Conservation (phyloP, 129 eudicot species). For the Lonicera japonica region DNA sequence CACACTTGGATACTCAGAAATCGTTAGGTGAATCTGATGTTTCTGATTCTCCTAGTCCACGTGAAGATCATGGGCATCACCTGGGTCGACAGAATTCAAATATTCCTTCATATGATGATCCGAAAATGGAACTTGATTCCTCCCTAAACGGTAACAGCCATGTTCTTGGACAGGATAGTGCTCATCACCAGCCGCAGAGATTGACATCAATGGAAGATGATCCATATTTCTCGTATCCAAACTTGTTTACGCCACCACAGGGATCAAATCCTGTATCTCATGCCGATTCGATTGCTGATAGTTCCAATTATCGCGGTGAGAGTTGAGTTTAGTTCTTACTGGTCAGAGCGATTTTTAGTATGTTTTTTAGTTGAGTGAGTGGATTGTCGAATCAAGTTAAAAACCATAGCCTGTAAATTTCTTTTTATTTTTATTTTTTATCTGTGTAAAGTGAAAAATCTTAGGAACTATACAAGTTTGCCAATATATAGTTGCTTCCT, state of each 20-base stretch:
- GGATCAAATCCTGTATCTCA: slow-evolving; percentile 32
- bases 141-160: neutral
- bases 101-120: slow-evolving; percentile 20
- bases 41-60: slow-evolving; percentile 21
- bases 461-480: too few species aligned
- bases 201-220: slow-evolving; percentile 78
- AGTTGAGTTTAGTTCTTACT: slow-evolving; percentile 21
- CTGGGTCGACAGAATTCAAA: neutral
- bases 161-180: slow-evolving; percentile 12
- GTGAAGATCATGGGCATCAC: slow-evolving; percentile 1
- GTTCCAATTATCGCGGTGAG: slow-evolving; percentile 16
- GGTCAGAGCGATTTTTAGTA: neutral
- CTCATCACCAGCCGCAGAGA: slow-evolving; percentile 54
- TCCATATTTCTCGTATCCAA: slow-evolving; percentile 62
- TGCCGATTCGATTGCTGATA: slow-evolving; percentile 40
- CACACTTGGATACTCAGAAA: slow-evolving; percentile 17
- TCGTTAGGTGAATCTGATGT: slow-evolving; percentile 15
- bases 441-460: too few species aligned
- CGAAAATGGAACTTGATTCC: slow-evolving; percentile 10
- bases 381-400: neutral
- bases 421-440: too few species aligned
- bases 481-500: too few species aligned
- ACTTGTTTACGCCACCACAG: slow-evolving; percentile 47
- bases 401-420: neutral
- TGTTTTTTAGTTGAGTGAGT: neutral